Evolutionary conservation across 257 asterid species (phyloP).

Genomic region (Lithospermum erythrorhizon): DNA sequence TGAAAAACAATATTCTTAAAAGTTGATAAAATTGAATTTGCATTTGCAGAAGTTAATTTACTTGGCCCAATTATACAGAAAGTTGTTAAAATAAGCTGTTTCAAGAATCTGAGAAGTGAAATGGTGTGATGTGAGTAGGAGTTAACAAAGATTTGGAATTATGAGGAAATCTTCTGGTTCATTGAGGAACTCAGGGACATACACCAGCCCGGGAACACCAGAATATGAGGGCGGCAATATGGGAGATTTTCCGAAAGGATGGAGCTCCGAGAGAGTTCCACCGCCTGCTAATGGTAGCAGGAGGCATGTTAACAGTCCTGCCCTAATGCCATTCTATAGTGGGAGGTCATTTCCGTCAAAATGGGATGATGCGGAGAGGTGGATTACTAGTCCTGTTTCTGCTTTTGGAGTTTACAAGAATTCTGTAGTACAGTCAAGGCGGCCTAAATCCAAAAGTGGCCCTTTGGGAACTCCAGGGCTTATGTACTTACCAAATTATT

Average conservation of each 20-base stretch:
- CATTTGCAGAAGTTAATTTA: not conserved
- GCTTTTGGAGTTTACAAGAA: constrained; percentile 5
- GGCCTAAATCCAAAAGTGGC: constrained; percentile 18
- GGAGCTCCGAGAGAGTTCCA: constrained; percentile 19
- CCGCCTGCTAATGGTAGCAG: constrained; percentile 9
- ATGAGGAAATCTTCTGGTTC: constrained; percentile 9
- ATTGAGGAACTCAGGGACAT: constrained; percentile 2
- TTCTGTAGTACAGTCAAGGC: constrained; percentile 10
- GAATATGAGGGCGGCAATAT: constrained; percentile 6
- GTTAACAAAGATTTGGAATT: not conserved
- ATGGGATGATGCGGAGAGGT: constrained; percentile 22
- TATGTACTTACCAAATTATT: constrained; percentile 12
- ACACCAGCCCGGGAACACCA: constrained; percentile 13
- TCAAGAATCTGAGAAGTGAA: not conserved
- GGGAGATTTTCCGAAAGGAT: constrained; percentile 12
- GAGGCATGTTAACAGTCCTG: constrained; percentile 10
- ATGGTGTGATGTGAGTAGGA: not conserved
- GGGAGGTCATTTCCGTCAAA: constrained; percentile 16
- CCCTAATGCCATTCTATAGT: constrained; percentile 10
- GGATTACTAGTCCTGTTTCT: constrained; percentile 14
- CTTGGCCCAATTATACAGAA: not conserved
- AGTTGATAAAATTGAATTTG: not conserved
- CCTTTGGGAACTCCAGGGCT: constrained; percentile 15
- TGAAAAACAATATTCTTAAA: not conserved
- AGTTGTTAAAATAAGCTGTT: not conserved